Base-by-base conservation (phyloP, 345 rosid genomes). In the Murraya koenigii region DNA sequence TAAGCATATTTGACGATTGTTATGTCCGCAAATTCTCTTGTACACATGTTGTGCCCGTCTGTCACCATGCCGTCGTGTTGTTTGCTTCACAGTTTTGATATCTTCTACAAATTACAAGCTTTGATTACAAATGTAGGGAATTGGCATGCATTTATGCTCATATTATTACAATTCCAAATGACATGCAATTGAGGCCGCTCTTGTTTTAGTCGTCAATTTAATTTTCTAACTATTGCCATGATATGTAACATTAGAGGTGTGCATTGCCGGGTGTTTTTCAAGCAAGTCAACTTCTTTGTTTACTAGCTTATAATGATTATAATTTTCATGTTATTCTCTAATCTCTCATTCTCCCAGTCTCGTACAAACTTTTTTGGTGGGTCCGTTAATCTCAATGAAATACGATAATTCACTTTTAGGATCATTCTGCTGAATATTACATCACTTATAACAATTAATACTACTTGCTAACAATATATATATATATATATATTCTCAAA, bases 1-100 rank as follows among this genome's bases (percentile, higher is more conserved):
- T 81, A 22, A 77, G 8, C 41, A 81, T 66, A 54, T 17, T 7
- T 52, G 58, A 32, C 35, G 22, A 28, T 81, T 77, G 78, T 15
- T 38, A 74, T 63, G 38, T 66, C 78, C 64, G 55, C 78, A 62
- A 49, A 22, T 54, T 71, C 39, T 33, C 62, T 9, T 62, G 41
- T 44, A 13, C 56, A 52, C 56, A 52, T 17, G 22, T 20, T 1
- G 9, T 56, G 49, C 35, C 25, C 19, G 5, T 8, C 23, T 14
- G 54, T 32, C 67, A 32, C 11, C 59, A 61, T 11, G 52, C 64
- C 49, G 69, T 15, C 76, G 6, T 35, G 23, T 28, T 64, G 49
- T 17, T 39, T 74, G 67, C 68, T 59, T 60, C 47, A n/a, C 17
- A 20, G 33, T 75, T 49, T 66, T n/a, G 64, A 33, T 65, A 65